These are phyloP conservation scores for Gloeophyllum trabeum DNA, from an alignment of 768 basidiomycete species.

Conservation along the genomic window DNA sequence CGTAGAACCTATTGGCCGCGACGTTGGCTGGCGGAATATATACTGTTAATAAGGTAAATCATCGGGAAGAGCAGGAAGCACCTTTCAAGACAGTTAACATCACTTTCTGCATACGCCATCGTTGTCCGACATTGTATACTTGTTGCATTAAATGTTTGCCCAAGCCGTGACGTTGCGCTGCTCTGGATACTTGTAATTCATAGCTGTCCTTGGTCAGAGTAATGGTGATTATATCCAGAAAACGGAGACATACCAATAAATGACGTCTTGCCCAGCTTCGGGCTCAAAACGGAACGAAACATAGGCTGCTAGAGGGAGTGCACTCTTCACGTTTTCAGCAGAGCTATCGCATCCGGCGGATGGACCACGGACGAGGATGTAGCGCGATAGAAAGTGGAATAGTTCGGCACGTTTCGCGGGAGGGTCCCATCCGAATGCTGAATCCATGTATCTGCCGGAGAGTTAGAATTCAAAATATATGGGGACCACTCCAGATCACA, in stretches of 20 bases:
- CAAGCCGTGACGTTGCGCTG: slow-evolving; percentile 38
- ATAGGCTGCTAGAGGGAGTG: slow-evolving; percentile 24
- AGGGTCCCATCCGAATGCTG: slow-evolving; percentile 12
- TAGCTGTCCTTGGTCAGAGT: too few species aligned
- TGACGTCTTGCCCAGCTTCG: slow-evolving; percentile 44
- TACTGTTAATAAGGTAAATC: too few species aligned
- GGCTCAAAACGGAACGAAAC: slow-evolving; percentile 66
- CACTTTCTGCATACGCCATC: slow-evolving; percentile 53
- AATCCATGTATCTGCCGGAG: slow-evolving; percentile 1
- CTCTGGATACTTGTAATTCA: slow-evolving; percentile 53
- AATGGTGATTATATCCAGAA: too few species aligned
- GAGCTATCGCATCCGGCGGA: background rate
- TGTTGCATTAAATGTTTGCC: slow-evolving; percentile 42
- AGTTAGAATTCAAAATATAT: background rate
- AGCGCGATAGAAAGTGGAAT: slow-evolving; percentile 33
- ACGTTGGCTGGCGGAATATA: slow-evolving; percentile 40
- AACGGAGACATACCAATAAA: slow-evolving; percentile 54
- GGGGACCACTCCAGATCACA: background rate
- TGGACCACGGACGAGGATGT: slow-evolving; percentile 38
- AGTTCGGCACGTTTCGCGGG: slow-evolving; percentile 7
- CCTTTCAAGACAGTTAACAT: slow-evolving; percentile 72
- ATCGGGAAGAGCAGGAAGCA: too few species aligned
- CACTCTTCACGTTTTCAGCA: background rate
- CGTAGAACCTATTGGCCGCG: slow-evolving; percentile 40
- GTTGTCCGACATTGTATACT: slow-evolving; percentile 36